phyloP scores from a whole-genome alignment of 1,284 basidiomycete species.

The Jaminaea rosea region DNA sequence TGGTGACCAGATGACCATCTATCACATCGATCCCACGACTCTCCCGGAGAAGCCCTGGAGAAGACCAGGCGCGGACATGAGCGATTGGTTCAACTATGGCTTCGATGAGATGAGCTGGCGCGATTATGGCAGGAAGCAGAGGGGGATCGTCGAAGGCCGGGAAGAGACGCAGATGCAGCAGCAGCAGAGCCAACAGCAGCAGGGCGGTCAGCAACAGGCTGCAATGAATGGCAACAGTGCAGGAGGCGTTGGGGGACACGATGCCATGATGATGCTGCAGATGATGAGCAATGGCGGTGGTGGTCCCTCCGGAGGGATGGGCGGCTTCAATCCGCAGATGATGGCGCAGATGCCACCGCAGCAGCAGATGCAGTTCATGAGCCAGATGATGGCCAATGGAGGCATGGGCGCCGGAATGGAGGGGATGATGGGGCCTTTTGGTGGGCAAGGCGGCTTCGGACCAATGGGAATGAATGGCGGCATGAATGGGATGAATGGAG shows the following conservation, averaged over 20 bases:
- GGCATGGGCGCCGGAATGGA: background rate
- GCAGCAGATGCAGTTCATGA: conserved; percentile 8
- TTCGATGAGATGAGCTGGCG: conserved; percentile 96
- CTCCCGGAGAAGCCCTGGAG: conserved; percentile 80
- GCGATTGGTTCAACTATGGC: conserved; percentile 99
- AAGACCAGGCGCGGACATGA: conserved; percentile 79
- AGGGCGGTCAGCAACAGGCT: conserved; percentile 2
- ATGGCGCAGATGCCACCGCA: conserved; percentile 3
- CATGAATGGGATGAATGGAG: conserved; percentile 1
- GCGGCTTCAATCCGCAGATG: background rate
- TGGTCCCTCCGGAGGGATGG: background rate
- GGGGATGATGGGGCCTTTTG: conserved; percentile 1
- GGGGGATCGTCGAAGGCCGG: conserved; percentile 69
- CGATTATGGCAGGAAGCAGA: conserved; percentile 74
- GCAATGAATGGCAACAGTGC: background rate
- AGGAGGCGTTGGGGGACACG: background rate
- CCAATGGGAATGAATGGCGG: background rate
- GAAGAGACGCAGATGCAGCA: conserved; percentile 50
- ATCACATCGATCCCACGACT: conserved; percentile 75
- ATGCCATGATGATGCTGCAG: conserved; percentile 1
- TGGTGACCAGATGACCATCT: conserved; percentile 58
- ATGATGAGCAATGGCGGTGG: conserved; percentile 2
- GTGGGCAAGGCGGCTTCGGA: background rate
- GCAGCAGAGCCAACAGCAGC: background rate
- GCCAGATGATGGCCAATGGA: conserved; percentile 2